These are phyloP conservation scores for Pestalotiopsis fici DNA, from an alignment of 2,329 filamentous ascomycete species.

Conservation along the genomic window DNA sequence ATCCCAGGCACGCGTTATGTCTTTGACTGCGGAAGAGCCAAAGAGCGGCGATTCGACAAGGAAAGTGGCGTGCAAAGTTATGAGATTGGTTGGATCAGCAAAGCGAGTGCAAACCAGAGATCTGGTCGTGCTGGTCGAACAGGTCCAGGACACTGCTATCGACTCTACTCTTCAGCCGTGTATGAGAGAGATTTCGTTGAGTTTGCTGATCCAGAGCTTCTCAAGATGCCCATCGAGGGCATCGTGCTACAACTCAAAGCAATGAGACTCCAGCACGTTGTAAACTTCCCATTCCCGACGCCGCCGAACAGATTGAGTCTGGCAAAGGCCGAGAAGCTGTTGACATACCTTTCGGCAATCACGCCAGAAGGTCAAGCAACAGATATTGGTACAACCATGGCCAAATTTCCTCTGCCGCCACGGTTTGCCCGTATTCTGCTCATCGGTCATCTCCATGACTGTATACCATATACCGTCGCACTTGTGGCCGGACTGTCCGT, in stretches of 20 bases:
- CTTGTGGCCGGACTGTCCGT: conserved; percentile 87
- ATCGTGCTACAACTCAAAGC: conserved; percentile 92
- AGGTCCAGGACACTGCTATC: conserved; percentile 92
- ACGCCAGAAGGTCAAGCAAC: conserved; percentile 74
- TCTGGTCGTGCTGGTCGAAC: conserved; percentile 94
- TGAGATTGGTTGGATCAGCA: conserved; percentile 95
- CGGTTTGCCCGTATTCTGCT: conserved; percentile 91
- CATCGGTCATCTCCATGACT: conserved; percentile 79
- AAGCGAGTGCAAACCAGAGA: conserved; percentile 90
- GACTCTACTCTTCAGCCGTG: conserved; percentile 90
- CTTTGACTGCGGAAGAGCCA: conserved; percentile 90
- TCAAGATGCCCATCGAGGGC: conserved; percentile 89
- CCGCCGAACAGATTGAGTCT: conserved; percentile 77
- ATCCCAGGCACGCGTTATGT: conserved; percentile 96
- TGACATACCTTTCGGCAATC: conserved; percentile 84
- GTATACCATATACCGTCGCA: conserved; percentile 83
- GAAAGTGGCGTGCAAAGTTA: conserved; percentile 92
- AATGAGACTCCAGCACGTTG: conserved; percentile 87
- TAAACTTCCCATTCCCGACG: conserved; percentile 96
- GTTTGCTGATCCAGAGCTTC: conserved; percentile 84
- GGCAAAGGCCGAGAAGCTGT: conserved; percentile 79
- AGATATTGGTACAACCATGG: conserved; percentile 76
- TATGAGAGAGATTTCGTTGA: conserved; percentile 87
- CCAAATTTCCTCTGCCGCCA: conserved; percentile 86
- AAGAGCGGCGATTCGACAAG: conserved; percentile 88